Conservation (phyloP, 208 protist species). For the Crithidia acanthocephali region DNA sequence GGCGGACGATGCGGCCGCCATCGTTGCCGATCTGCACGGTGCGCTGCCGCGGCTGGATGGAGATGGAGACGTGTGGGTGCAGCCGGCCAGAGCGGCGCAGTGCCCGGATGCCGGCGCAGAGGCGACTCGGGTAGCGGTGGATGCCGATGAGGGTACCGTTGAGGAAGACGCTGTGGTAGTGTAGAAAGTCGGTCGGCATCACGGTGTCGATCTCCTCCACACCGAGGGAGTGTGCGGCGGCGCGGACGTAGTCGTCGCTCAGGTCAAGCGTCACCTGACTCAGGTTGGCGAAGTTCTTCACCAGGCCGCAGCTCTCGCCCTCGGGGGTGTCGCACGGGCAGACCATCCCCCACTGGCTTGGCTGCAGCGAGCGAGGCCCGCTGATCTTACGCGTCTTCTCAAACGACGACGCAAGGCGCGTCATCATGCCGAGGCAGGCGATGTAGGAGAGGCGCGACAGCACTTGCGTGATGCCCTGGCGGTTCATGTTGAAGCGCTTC, state of each 20-base stretch:
- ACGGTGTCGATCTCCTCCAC: conserved; percentile 87
- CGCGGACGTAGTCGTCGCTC: conserved; percentile 86
- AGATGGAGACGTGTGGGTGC: conserved; percentile 89
- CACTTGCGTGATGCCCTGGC: conserved; percentile 96
- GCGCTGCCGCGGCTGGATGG: conserved; percentile 70
- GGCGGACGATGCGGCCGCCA: conserved; percentile 83
- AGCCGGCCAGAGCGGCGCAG: conserved; percentile 77
- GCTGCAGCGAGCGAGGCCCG: conserved; percentile 96
- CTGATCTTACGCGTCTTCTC: conserved; percentile 99
- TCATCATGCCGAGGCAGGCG: conserved; percentile 99
- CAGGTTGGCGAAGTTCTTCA: conserved; percentile 99
- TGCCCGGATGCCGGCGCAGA: conserved; percentile 76
- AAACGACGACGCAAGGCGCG: conserved; percentile 98
- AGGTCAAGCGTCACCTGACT: conserved; percentile 98
- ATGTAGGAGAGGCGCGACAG: conserved; percentile 99
- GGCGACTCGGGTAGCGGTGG: conserved; percentile 81
- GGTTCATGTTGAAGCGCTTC: conserved; percentile 98
- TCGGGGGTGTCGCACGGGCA: conserved; percentile 99
- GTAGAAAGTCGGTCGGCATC: conserved; percentile 66
- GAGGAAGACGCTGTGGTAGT: conserved; percentile 84
- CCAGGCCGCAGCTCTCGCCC: conserved; percentile 98
- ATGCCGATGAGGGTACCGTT: conserved; percentile 89
- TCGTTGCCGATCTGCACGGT: conserved; percentile 88
- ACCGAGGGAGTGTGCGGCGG: conserved; percentile 75
- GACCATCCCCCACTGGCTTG: conserved; percentile 99